These are phyloP conservation scores for Metarhizium album DNA, from an alignment of 2,329 filamentous ascomycete genomes.

Conservation along the genomic window DNA sequence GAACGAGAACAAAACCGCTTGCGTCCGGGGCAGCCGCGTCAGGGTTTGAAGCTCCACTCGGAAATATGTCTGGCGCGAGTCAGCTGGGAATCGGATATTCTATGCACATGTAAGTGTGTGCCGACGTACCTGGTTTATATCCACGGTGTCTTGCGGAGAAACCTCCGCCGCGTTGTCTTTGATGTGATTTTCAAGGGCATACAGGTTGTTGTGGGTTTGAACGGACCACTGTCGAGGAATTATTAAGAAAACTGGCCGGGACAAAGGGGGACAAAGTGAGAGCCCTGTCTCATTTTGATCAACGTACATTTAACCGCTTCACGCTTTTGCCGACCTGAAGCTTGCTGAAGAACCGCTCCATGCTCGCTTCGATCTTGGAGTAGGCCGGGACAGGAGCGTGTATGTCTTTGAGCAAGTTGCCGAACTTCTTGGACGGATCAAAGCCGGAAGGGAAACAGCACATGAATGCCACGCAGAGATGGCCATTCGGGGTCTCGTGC, in stretches of 20 bases:
- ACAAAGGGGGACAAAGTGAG: not conserved
- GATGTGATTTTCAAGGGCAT: constrained; percentile 27
- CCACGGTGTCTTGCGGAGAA: constrained; percentile 24
- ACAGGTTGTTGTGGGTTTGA: constrained; percentile 31
- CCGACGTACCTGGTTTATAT: constrained; percentile 24
- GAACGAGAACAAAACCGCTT: constrained; percentile 41
- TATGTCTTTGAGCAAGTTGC: constrained; percentile 35
- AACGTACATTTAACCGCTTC: constrained; percentile 37
- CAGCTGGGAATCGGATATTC: not conserved
- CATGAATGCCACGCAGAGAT: constrained; percentile 35
- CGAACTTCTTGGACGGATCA: constrained; percentile 38
- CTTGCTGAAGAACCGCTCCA: constrained; percentile 42
- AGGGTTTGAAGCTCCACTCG: constrained; percentile 42
- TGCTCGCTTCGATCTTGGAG: constrained; percentile 41
- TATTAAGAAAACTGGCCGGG: not conserved
- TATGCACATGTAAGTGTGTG: not conserved
- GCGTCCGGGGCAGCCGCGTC: constrained; percentile 34
- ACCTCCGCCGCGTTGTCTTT: constrained; percentile 20
- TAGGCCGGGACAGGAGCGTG: constrained; percentile 43
- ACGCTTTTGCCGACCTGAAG: constrained; percentile 36
- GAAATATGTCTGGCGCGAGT: constrained; percentile 21
- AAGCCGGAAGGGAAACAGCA: constrained; percentile 44
- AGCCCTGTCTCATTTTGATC: not conserved
- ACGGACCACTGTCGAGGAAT: constrained; percentile 33
- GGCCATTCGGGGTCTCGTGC: constrained; percentile 28